These are phyloP conservation scores for Colletotrichum sojae DNA, from an alignment of 2,329 filamentous ascomycete species.

Conservation along the genomic window DNA sequence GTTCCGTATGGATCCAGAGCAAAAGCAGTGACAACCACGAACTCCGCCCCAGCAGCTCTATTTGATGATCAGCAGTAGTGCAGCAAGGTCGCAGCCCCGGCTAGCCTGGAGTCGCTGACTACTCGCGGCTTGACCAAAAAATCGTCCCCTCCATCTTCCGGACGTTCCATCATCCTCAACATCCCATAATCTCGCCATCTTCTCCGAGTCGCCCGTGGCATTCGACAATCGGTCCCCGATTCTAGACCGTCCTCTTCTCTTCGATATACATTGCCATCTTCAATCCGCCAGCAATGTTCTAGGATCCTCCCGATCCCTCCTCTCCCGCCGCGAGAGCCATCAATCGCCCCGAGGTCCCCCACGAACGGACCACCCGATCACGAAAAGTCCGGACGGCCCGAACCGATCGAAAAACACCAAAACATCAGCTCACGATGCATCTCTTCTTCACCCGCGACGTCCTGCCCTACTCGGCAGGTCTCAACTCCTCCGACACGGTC, in stretches of 20 bases:
- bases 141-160: slow-evolving; percentile 27
- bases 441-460: slow-evolving; percentile 62
- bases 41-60: too few species aligned
- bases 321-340: slow-evolving; percentile 7
- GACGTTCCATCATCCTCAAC: slow-evolving; percentile 23
- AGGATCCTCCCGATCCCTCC: not conserved
- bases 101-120: slow-evolving; percentile 16
- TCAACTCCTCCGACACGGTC: slow-evolving; percentile 69
- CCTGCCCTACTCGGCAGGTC: slow-evolving; percentile 64
- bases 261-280: not conserved
- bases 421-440: slow-evolving; percentile 9
- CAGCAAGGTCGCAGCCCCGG: too few species aligned
- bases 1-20: slow-evolving; percentile 25
- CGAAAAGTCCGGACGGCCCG: not conserved
- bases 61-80: too few species aligned
- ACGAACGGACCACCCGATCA: not conserved
- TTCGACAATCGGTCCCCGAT: not conserved
- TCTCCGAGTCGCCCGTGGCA: not conserved
- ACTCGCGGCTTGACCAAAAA: slow-evolving; percentile 3
- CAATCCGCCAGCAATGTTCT: slow-evolving; percentile 22
- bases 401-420: not conserved
- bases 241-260: too few species aligned
- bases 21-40: not conserved
- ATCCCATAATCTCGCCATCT: slow-evolving; percentile 3
- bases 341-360: not conserved